Percentiles rank a stretch among this genome's conserved stretches.
Conservation (phyloP, 495 filamentous ascomycete species). For the Alectoria sarmentosa region DNA sequence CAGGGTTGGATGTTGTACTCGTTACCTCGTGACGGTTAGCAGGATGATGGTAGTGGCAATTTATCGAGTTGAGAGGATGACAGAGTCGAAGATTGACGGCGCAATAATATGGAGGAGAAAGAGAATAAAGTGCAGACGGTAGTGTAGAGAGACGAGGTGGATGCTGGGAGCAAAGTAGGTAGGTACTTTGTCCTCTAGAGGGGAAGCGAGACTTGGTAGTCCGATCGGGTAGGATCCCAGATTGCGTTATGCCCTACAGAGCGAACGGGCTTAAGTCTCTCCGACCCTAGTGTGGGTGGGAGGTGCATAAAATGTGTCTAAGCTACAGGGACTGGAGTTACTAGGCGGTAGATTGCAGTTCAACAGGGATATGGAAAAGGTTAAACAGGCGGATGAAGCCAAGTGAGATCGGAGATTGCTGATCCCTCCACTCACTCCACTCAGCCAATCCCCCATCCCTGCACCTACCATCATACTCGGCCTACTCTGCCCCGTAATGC, state of each 20-base stretch:
- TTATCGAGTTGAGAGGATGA: not conserved
- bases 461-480: too few relatives aligned
- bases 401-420: constrained; percentile 22
- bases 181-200: too few relatives aligned
- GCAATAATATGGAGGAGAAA: not conserved
- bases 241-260: constrained; percentile 18
- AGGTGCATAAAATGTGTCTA: constrained; percentile 16
- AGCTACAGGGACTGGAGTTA: not conserved
- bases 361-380: constrained; percentile 2
- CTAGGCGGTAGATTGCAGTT: constrained; percentile 10
- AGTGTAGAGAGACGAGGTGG: not conserved
- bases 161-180: constrained; percentile 2
- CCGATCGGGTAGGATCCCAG: constrained; percentile 20
- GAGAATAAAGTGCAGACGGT: too few relatives aligned
- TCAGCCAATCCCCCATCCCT: not conserved
- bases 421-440: constrained; percentile 5
- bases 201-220: constrained; percentile 10
- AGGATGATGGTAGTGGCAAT: not conserved
- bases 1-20: not conserved
- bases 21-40: not conserved
- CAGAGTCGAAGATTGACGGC: not conserved
- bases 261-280: constrained; percentile 6
- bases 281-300: constrained; percentile 5
- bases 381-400: not conserved
- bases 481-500: too few relatives aligned